Evolutionary conservation across 257 asterid genomes (phyloP).

Genomic region (Anisodus acutangulus): DNA sequence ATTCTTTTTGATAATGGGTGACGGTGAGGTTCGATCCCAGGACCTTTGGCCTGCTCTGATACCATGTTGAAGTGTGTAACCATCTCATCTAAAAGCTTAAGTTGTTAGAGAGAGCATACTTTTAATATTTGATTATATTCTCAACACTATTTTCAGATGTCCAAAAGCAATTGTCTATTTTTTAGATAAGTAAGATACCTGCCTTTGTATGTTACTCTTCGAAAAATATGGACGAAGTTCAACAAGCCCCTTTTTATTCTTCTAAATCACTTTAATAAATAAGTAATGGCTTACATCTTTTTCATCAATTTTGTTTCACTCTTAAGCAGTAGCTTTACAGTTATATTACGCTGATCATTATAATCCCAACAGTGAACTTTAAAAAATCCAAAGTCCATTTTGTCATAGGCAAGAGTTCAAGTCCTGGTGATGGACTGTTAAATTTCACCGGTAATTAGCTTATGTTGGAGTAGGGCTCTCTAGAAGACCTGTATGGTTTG

Average conservation of each 20-base stretch:
- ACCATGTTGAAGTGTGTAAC: too few relatives aligned
- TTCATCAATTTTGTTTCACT: conserved; percentile 6
- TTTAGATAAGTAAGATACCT: background rate
- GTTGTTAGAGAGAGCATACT: too few relatives aligned
- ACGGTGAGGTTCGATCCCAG: too few relatives aligned
- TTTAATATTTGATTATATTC: too few relatives aligned
- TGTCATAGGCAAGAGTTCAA: background rate
- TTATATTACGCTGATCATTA: background rate
- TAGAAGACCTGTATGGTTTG: conserved; percentile 20
- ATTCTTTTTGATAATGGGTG: too few relatives aligned
- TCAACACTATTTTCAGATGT: background rate
- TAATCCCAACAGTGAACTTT: conserved; percentile 2
- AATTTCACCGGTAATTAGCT: background rate
- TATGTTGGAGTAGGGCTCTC: conserved; percentile 23
- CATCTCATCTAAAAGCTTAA: too few relatives aligned
- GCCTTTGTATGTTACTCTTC: background rate
- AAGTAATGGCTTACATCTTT: background rate
- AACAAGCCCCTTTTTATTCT: background rate
- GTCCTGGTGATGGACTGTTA: background rate
- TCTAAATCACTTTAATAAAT: background rate
- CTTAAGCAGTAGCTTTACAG: background rate
- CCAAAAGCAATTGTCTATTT: conserved; percentile 7
- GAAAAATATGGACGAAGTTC: conserved; percentile 7
- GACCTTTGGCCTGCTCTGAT: too few relatives aligned
- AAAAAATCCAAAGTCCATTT: background rate